These are phyloP conservation scores for Camelina sativa DNA, from an alignment of 345 rosid genomes.

Conservation along the genomic window DNA sequence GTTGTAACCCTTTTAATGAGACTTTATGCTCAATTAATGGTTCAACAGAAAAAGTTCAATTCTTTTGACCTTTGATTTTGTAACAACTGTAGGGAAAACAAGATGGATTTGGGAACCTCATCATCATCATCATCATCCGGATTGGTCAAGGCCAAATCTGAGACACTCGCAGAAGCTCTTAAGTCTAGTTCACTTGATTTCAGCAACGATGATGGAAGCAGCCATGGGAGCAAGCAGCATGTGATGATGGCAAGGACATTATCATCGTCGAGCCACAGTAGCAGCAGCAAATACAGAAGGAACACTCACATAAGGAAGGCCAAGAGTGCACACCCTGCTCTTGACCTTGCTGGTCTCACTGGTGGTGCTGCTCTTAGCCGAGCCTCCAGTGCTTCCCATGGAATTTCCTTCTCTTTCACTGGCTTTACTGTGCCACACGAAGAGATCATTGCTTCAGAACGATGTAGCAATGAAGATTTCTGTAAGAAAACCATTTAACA, in stretches of 20 bases:
- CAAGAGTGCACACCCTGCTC: constrained; percentile 77
- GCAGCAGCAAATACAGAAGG: constrained; percentile 43
- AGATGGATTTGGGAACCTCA: constrained; percentile 35
- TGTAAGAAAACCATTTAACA: constrained; percentile 55
- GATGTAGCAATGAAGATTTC: constrained; percentile 72
- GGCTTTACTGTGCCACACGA: constrained; percentile 85
- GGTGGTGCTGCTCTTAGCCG: constrained; percentile 90
- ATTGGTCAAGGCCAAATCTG: constrained; percentile 79
- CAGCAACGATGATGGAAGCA: constrained; percentile 28
- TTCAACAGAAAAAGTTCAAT: background rate
- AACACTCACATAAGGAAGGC: constrained; percentile 84
- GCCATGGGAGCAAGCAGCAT: constrained; percentile 57
- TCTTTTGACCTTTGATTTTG: background rate
- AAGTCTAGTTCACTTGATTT: constrained; percentile 55
- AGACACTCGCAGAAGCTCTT: constrained; percentile 68
- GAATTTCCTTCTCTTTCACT: constrained; percentile 88
- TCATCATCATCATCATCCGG: constrained; percentile 46
- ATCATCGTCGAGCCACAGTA: constrained; percentile 55
- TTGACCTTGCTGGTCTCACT: constrained; percentile 64
- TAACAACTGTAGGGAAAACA: constrained; percentile 27
- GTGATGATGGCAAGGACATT: constrained; percentile 47
- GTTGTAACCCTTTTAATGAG: constrained; percentile 18
- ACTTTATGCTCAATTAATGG: background rate
- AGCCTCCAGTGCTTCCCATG: constrained; percentile 92
- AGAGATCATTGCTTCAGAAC: constrained; percentile 61